Evolutionary conservation across 305 asterid genomes (phyloP).

Genomic region (Stenogyne calaminthoides): DNA sequence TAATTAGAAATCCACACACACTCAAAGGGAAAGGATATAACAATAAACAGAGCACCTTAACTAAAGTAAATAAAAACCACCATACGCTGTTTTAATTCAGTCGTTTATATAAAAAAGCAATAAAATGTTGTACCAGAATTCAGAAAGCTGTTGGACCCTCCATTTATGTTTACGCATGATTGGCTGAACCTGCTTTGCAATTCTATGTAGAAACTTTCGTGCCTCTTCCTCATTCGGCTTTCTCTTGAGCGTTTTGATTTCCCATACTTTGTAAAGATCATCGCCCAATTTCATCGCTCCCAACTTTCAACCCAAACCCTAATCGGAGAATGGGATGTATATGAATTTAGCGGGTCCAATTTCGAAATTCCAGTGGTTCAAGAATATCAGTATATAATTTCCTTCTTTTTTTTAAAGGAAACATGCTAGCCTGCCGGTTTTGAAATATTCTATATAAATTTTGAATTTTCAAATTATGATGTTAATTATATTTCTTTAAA

Average conservation of each 20-base stretch:
- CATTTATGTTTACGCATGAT: constrained; percentile 89
- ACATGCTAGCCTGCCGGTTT: too few relatives aligned
- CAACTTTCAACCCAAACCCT: constrained; percentile 37
- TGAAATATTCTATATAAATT: too few relatives aligned
- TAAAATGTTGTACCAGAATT: constrained; percentile 58
- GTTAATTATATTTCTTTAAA: too few relatives aligned
- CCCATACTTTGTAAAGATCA: constrained; percentile 82
- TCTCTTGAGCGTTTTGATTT: constrained; percentile 73
- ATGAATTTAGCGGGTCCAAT: constrained; percentile 33
- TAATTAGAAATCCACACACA: background rate
- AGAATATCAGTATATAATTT: background rate
- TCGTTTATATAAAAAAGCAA: background rate
- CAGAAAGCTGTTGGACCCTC: constrained; percentile 92
- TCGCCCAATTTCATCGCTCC: constrained; percentile 62
- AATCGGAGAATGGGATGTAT: constrained; percentile 16
- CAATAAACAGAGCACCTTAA: background rate
- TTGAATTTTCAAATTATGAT: too few relatives aligned
- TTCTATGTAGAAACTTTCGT: constrained; percentile 57
- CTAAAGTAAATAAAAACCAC: background rate
- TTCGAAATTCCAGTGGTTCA: background rate
- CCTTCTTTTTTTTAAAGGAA: too few relatives aligned
- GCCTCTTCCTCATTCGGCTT: constrained; percentile 78
- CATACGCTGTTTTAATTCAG: background rate
- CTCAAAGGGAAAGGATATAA: background rate
- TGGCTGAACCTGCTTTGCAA: constrained; percentile 95